phyloP scores from a whole-genome alignment of 768 basidiomycete genomes.

The Lentinula aciculospora region DNA sequence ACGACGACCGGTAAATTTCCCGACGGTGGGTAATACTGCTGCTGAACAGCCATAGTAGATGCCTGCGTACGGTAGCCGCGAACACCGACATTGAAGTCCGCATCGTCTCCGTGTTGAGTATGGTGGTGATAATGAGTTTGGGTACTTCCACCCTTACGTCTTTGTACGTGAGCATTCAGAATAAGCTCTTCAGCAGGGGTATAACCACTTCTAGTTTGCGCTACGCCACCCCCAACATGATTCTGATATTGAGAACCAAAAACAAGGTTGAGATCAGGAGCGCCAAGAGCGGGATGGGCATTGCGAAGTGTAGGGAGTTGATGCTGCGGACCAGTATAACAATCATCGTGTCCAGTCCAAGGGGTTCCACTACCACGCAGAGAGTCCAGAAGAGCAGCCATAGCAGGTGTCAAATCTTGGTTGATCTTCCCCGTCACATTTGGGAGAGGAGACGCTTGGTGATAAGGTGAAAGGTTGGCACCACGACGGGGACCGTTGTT shows the following conservation, averaged over 20 bases:
- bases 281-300: constrained; percentile 5
- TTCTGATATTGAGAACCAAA: constrained; percentile 9
- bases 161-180: constrained; percentile 43
- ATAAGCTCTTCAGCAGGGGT: constrained; percentile 67
- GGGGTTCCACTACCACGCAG: constrained; percentile 19
- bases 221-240: constrained; percentile 2
- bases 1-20: constrained; percentile 1
- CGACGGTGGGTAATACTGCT: constrained; percentile 5
- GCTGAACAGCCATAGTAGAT: constrained; percentile 21
- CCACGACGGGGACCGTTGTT: background rate
- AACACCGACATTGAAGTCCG: constrained; percentile 33
- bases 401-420: constrained; percentile 12
- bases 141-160: constrained; percentile 20
- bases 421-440: background rate
- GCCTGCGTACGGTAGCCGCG: constrained; percentile 37
- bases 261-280: constrained; percentile 8
- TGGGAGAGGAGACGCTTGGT: background rate
- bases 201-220: constrained; percentile 47
- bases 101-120: constrained; percentile 15
- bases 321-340: background rate
- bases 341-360: constrained; percentile 13
- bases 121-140: constrained; percentile 26
- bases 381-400: constrained; percentile 28
- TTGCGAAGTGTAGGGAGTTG: background rate
- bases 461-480: background rate